phyloP scores from a whole-genome alignment of 2,329 filamentous ascomycete species.

The Hirsutella minnesotensis region DNA sequence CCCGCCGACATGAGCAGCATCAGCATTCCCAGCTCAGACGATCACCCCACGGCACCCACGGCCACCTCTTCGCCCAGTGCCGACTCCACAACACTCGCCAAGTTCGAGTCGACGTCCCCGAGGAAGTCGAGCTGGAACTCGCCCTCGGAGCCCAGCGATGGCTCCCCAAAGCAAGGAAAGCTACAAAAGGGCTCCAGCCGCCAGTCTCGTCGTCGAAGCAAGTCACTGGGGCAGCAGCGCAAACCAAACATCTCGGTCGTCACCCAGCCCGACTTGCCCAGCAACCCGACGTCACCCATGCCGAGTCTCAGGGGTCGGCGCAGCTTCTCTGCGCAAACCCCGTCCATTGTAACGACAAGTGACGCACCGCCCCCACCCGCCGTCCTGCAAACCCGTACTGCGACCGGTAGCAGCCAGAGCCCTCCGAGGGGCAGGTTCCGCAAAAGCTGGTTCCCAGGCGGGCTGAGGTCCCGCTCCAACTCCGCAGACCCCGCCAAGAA shows the following conservation, averaged over 20 bases:
- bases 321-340: constrained; percentile 36
- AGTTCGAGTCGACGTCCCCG: constrained; percentile 9
- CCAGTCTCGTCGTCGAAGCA: constrained; percentile 17
- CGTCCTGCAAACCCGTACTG: constrained; percentile 14
- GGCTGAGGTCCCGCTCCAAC: constrained; percentile 35
- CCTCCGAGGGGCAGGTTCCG: constrained; percentile 33
- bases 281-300: no score
- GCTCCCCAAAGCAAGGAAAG: constrained; percentile 13
- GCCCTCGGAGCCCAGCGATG: constrained; percentile 2
- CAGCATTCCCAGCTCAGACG: constrained; percentile 7
- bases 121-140: background rate
- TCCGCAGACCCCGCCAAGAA: constrained; percentile 23
- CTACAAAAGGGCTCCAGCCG: constrained; percentile 18
- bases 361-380: constrained; percentile 15
- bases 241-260: constrained; percentile 8
- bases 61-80: constrained; percentile 17
- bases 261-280: background rate
- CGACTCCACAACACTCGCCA: constrained; percentile 11
- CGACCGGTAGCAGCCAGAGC: constrained; percentile 27
- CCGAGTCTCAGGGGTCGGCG: constrained; percentile 27
- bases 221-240: constrained; percentile 16
- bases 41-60: constrained; percentile 16
- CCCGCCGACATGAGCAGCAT: constrained; percentile 10
- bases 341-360: constrained; percentile 13
- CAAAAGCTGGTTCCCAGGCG: constrained; percentile 42